A percentile compares a stretch with the other conserved stretches of the same genome.
Conservation (phyloP, 495 filamentous ascomycete genomes). For the Antarctomyces pellizariae region DNA sequence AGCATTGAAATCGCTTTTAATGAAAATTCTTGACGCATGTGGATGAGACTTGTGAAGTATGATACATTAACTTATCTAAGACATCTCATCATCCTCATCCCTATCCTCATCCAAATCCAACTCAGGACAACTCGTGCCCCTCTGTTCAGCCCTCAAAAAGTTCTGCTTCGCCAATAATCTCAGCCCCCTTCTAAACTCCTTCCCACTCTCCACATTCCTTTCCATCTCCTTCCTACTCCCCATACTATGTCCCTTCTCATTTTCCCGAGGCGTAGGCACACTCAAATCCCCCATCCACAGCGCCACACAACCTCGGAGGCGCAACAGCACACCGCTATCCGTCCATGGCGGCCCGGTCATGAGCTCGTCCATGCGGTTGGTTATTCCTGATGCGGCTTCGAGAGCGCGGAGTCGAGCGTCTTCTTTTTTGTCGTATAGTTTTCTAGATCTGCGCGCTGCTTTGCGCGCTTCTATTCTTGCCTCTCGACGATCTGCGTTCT, state of each 20-base stretch:
- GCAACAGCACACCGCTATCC: constrained; percentile 24
- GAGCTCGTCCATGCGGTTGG: constrained; percentile 31
- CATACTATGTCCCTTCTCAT: constrained; percentile 3
- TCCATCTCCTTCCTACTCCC: no score
- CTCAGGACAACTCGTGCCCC: no score
- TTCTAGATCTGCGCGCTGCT: constrained; percentile 2
- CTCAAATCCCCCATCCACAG: constrained; percentile 37
- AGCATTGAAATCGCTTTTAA: no score
- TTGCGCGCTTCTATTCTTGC: constrained; percentile 4
- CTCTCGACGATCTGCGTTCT: not conserved
- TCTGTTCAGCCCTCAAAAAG: no score
- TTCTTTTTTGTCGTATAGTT: constrained; percentile 5
- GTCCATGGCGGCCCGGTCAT: constrained; percentile 35
- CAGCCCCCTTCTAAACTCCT: no score
- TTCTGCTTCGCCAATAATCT: no score
- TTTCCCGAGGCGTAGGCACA: constrained; percentile 5
- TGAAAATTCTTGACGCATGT: no score
- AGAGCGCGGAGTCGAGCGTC: constrained; percentile 14
- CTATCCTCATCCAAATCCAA: no score
- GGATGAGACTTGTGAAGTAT: no score
- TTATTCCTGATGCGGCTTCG: constrained; percentile 26
- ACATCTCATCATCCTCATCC: no score
- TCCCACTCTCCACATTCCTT: no score
- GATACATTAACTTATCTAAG: no score
- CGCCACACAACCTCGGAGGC: constrained; percentile 34